These are phyloP conservation scores for Pelargonium fulgidum DNA, from an alignment of 441 rosid species.

Conservation along the genomic window DNA sequence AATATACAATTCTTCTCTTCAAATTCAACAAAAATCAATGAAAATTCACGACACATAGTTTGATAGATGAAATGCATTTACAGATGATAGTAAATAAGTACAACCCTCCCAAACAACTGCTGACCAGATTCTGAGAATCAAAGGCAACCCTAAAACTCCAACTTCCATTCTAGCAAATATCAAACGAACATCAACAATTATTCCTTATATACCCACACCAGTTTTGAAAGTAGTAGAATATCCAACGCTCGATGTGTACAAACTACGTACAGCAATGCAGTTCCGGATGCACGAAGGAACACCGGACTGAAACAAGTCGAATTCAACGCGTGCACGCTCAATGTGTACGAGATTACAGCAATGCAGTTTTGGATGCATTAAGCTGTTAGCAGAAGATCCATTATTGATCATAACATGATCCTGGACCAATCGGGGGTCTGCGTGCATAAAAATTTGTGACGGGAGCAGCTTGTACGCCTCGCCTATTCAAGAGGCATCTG, in stretches of 20 bases:
- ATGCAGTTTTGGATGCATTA: conserved; percentile 17
- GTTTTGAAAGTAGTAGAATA: neutral
- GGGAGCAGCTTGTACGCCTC: conserved; percentile 82
- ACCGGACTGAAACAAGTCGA: no score
- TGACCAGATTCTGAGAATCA: neutral
- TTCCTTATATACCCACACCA: neutral
- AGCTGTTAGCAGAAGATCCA: neutral
- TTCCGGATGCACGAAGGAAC: conserved; percentile 11
- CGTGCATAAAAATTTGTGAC: conserved; percentile 53
- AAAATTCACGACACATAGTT: no score
- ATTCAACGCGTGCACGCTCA: conserved; percentile 6
- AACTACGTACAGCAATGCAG: conserved; percentile 14
- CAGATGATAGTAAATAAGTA: neutral
- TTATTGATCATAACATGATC: conserved; percentile 77
- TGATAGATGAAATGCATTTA: neutral
- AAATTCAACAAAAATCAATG: no score
- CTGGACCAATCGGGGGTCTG: conserved; percentile 64
- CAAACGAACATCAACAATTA: conserved; percentile 10
- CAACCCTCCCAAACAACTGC: neutral
- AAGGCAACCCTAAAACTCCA: neutral
- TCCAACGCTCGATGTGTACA: conserved; percentile 7
- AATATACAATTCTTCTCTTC: no score
- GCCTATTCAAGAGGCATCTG: conserved; percentile 72
- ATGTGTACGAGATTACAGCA: conserved; percentile 7
- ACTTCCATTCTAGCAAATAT: neutral